Evolutionary conservation across 768 basidiomycete species (phyloP).

Genomic region (Rhodocollybia butyracea): DNA sequence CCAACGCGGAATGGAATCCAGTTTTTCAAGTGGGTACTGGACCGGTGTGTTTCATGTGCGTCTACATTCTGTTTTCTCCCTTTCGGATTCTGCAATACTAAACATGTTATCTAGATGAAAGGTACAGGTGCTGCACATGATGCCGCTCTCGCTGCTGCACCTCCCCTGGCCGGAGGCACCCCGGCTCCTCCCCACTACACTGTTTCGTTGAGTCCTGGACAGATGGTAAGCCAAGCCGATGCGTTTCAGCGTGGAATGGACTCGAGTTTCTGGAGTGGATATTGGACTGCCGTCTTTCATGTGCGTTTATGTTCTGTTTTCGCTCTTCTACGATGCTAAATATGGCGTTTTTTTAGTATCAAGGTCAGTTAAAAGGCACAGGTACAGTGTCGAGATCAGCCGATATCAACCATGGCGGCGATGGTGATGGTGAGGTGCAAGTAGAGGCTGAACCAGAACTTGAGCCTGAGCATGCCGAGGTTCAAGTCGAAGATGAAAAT

Average conservation of each 20-base stretch:
- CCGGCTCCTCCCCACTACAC: too few species aligned
- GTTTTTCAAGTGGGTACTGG: conserved; percentile 90
- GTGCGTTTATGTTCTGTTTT: conserved; percentile 34
- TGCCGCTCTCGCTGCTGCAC: too few species aligned
- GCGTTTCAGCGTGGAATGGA: conserved; percentile 71
- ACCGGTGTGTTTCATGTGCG: conserved; percentile 79
- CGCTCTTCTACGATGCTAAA: not conserved
- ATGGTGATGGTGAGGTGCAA: not conserved
- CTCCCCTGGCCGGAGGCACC: too few species aligned
- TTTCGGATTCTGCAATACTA: not conserved
- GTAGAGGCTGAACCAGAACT: not conserved
- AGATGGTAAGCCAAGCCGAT: conserved; percentile 61
- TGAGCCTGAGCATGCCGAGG: too few species aligned
- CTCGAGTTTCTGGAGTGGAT: conserved; percentile 86
- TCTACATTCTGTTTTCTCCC: conserved; percentile 3
- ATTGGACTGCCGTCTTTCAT: conserved; percentile 86
- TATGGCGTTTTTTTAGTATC: not conserved
- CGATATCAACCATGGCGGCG: not conserved
- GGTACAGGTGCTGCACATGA: too few species aligned
- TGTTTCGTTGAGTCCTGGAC: conserved; percentile 20
- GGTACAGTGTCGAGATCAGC: not conserved
- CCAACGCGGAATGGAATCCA: conserved; percentile 67
- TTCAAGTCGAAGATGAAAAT: too few species aligned
- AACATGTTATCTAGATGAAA: not conserved
- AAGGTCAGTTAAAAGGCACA: not conserved